phyloP scores from a whole-genome alignment of 2,329 filamentous ascomycete genomes.

The Triangularia setosa region DNA sequence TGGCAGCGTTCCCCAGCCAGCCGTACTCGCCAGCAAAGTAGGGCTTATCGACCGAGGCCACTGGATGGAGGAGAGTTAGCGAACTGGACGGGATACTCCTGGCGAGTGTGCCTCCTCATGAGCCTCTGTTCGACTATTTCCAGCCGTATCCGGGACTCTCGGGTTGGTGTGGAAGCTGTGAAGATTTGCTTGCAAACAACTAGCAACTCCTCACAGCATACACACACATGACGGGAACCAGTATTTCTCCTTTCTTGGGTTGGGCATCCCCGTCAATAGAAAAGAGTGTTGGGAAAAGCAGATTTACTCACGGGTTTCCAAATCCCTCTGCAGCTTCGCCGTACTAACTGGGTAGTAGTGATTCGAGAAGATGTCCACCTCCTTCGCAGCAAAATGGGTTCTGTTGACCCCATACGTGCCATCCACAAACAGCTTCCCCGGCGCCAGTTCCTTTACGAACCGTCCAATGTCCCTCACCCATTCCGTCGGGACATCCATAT shows the following conservation, averaged over 20 bases:
- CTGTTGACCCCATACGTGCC: constrained; percentile 47
- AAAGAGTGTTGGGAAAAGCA: background rate
- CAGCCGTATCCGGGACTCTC: background rate
- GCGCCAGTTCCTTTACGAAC: constrained; percentile 41
- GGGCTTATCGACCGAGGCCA: constrained; percentile 37
- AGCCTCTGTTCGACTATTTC: background rate
- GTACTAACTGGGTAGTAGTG: constrained; percentile 44
- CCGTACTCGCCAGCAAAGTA: constrained; percentile 47
- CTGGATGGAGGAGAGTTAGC: constrained; percentile 17
- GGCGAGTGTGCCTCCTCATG: background rate
- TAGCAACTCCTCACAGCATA: background rate
- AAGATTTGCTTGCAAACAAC: background rate
- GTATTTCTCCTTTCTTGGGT: background rate
- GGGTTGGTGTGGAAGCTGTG: background rate
- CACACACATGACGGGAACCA: background rate
- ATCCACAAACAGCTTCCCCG: constrained; percentile 43
- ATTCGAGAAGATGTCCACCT: constrained; percentile 45
- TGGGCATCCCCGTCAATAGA: background rate
- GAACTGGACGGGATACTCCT: background rate
- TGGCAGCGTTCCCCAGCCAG: constrained; percentile 35
- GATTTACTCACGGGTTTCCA: constrained; percentile 23
- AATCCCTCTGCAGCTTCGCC: constrained; percentile 36
- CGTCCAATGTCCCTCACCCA: constrained; percentile 42
- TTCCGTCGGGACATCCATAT: constrained; percentile 39
- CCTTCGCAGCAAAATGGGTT: constrained; percentile 39